Evolutionary conservation across 176 grass and related monocot species (phyloP), one percentile per base, ranked within the genome.

Genomic region (Carex littledalei): DNA sequence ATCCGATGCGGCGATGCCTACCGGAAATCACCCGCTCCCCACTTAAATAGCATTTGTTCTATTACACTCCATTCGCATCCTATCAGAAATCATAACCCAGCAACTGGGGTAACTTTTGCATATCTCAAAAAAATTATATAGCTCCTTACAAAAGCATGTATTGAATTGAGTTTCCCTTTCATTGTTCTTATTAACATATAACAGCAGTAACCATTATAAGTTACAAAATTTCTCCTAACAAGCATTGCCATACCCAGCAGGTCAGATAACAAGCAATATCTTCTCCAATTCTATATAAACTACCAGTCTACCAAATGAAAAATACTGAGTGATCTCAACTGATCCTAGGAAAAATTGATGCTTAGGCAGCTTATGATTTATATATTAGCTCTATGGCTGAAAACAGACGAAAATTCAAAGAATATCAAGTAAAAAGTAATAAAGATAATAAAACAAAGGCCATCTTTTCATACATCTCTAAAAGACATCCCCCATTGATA

Each of bases 401-500:
- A 54, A 77, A 77, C 49, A 77, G 6, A 77, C 15, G 8, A 54
- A 70, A 43, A 77, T 26, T 26, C 10, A 77, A 21, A 13, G 13
- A 15, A 81, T 41, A 60, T 35, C 6, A 81, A 12, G 22, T 16
- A 31, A 79, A 60, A 60, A 81, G 67, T 17, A 72, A 81, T 21
- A 81, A 43, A 13, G 24, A 54, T 53, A 54, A 78, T 78, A 71
- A 60, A 63, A 81, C 59, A 62, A 72, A 37, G 79, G 58, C 79
- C 63, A 81, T 24, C 9, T 12, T 43, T 80, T 34, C 39, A 37
- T 74, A 50, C 52, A 75, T 75, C 45, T 43, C 52, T 50, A 11
- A 53, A 50, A 75, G 71, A 75, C 18, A 26, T 68, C 85, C 52
- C 32, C 55, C 35, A 29, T 29, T 85, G 22, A 83, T 87, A 75